A percentile compares a stretch with the other conserved stretches of the same genome.
phyloP scores from a whole-genome alignment of 495 filamentous ascomycete genomes.

The Neurospora terricola region DNA sequence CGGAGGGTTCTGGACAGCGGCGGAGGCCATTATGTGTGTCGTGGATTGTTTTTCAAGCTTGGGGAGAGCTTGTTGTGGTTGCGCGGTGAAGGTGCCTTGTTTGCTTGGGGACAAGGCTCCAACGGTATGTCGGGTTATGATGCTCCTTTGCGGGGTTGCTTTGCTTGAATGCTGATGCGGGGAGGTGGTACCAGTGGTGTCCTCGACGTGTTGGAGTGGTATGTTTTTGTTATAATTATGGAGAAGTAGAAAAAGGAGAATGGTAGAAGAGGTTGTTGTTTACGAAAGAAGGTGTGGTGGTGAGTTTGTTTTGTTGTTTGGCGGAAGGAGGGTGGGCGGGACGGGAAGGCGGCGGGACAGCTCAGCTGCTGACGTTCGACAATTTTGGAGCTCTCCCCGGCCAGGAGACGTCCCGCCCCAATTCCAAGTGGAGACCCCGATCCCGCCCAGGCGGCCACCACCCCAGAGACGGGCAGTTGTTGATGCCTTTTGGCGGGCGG shows the following conservation, averaged over 20 bases:
- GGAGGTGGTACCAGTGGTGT: not conserved
- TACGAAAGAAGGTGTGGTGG: not conserved
- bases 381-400: not conserved
- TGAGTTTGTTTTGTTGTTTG: not conserved
- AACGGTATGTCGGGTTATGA: not conserved
- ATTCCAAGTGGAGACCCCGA: not conserved
- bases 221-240: not conserved
- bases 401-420: not conserved
- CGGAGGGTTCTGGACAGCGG: conserved; percentile 41
- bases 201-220: not conserved
- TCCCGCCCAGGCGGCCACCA: not conserved
- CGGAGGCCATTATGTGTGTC: conserved; percentile 33
- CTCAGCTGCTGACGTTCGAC: not conserved
- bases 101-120: not conserved
- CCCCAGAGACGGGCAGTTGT: not conserved
- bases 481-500: not conserved
- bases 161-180: not conserved
- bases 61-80: not conserved
- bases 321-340: not conserved
- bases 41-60: conserved; percentile 9
- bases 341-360: not conserved
- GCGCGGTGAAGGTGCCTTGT: not conserved
- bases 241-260: not conserved
- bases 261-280: not conserved
- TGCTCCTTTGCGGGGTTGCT: not conserved